These are phyloP conservation scores for Picea abies DNA, from an alignment of 83 land plant species.

Conservation along the genomic window DNA sequence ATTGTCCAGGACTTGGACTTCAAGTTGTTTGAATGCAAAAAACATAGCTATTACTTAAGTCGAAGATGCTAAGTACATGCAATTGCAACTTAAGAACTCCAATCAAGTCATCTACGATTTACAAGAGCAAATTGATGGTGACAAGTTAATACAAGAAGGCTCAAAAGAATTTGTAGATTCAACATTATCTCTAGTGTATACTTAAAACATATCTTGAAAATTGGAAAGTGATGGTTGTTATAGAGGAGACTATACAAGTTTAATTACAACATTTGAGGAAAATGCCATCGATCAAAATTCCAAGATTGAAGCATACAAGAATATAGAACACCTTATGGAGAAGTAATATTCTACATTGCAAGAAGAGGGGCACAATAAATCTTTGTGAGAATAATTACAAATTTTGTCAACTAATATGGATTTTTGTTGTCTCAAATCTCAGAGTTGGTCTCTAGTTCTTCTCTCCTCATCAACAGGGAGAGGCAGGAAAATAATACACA, in stretches of 20 bases:
- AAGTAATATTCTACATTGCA: background rate
- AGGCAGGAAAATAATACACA: too few relatives aligned
- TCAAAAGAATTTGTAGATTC: background rate
- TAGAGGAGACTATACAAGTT: background rate
- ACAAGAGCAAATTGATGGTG: background rate
- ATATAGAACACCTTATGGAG: background rate
- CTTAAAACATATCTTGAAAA: background rate
- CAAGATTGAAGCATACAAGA: background rate
- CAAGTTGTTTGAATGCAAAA: background rate
- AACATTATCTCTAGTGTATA: background rate
- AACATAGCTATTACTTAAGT: background rate
- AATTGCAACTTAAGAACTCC: background rate
- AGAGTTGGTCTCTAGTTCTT: too few relatives aligned
- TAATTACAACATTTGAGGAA: background rate
- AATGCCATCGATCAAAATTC: background rate
- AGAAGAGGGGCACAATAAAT: background rate
- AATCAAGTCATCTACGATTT: background rate
- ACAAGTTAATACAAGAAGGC: background rate
- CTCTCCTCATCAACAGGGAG: too few relatives aligned
- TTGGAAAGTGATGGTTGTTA: background rate
- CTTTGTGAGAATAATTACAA: too few relatives aligned
- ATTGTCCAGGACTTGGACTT: background rate
- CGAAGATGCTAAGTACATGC: background rate
- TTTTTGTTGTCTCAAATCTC: too few relatives aligned
- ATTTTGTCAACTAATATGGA: too few relatives aligned